Conservation (phyloP, 306 rosid genomes). For the Vicia villosa region DNA sequence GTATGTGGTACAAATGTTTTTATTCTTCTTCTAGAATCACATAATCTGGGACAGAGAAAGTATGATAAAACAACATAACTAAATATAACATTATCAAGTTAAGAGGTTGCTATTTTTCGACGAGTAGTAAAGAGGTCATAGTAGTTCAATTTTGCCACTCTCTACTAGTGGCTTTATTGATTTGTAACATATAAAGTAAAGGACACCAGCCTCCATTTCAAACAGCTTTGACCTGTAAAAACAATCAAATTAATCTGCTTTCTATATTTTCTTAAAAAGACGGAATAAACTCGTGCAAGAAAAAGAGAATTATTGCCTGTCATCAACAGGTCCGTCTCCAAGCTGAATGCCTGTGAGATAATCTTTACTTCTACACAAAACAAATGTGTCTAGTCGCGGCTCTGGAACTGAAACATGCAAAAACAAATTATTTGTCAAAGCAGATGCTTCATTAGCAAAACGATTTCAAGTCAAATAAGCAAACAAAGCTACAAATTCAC, state of each 20-base stretch:
- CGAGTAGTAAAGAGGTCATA: slow-evolving; percentile 2
- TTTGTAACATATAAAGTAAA: slow-evolving; percentile 82
- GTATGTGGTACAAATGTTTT: not conserved
- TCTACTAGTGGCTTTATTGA: slow-evolving; percentile 80
- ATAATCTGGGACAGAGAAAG: no score
- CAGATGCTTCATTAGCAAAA: not conserved
- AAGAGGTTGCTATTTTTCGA: no score
- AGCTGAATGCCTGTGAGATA: slow-evolving; percentile 85
- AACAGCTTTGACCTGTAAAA: slow-evolving; percentile 53
- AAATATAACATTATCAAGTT: no score
- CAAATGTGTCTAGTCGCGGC: slow-evolving; percentile 74
- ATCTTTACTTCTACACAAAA: slow-evolving; percentile 84
- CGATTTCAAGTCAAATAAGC: not conserved
- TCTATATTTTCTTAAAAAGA: not conserved
- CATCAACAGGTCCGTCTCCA: slow-evolving; percentile 74
- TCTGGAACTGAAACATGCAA: slow-evolving; percentile 63
- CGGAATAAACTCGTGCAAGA: slow-evolving; percentile 18
- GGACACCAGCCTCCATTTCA: slow-evolving; percentile 55
- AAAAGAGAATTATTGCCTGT: slow-evolving; percentile 58
- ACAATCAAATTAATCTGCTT: slow-evolving; percentile 1
- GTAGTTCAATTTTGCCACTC: slow-evolving; percentile 73
- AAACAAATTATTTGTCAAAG: slow-evolving; percentile 8
- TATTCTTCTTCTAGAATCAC: no score
- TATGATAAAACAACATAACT: no score
- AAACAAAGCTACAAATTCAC: not conserved